Base-by-base conservation (phyloP, 163 green algal species). In the Scenedesmus sp. region DNA sequence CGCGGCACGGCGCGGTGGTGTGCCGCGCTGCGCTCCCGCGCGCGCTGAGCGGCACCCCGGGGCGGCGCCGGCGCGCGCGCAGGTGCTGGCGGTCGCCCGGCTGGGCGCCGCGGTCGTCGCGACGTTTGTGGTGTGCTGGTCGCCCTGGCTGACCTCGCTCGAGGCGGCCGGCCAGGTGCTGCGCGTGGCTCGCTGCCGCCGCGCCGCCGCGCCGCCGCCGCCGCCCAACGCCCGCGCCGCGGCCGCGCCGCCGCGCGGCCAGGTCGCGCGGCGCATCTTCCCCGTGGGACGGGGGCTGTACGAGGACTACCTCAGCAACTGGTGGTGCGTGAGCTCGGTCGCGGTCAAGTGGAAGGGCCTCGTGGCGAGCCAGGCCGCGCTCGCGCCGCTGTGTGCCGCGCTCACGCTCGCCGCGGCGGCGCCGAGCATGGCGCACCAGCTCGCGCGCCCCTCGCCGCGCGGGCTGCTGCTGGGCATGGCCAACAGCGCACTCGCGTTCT, bases 261-360 rank as follows among this genome's bases (percentile, higher is more conserved):
- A 81, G 74, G 92, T 96, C 34, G 44, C 94, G 24, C n/a, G 53
- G 2, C 89, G 96, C 44, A 85, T 99, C 29, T 91, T 96, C 60
- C 96, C 96, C 6, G 67, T 97, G 3, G 71, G 87, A 18, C 89
- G 96, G 0, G 96, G 96, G 0, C 81, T 99, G 45, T 99, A 91
- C 82, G 96, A 99, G 73, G 96, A 99, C 75, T 98, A 99, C 85
- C 93, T 99, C 7, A 88, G 94, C 70, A 99, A 99, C 84, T 98
- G 96, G 69, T 99, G 96, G 96, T 99, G 96, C 79, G 82, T 82
- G 0, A 94, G 87, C 10, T 90, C 87, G 33, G 75, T 94, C 7
- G 17, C 85, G 13, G 54, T 99, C 76, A 98, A 98, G 80, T 99
- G 96, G 96, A 92, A 91, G 73, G 36, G 75, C 56, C 51, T 92